These are phyloP conservation scores for Blastobotrys malaysiensis DNA, from an alignment of 1,139 yeast species.

Conservation along the genomic window DNA sequence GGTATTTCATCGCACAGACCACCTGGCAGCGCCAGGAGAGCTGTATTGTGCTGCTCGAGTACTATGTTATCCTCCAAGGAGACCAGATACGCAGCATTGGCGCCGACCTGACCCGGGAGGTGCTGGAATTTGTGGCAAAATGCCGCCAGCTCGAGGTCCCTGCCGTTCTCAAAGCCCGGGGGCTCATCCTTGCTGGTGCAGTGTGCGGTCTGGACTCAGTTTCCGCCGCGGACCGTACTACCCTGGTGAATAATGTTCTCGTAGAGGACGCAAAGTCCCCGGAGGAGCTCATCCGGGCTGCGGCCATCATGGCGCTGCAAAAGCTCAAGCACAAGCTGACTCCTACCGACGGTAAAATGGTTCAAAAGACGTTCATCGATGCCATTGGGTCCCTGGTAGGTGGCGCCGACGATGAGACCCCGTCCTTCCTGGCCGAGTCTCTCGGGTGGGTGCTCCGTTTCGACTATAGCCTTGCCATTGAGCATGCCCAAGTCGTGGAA, in stretches of 20 bases:
- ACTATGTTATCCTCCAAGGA: not conserved
- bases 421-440: conserved; percentile 70
- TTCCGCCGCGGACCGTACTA: not conserved
- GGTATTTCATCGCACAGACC: not conserved
- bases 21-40: not conserved
- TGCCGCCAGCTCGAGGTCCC: not conserved
- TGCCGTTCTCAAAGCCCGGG: not conserved
- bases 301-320: not conserved
- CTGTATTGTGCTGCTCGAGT: not conserved
- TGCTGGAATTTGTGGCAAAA: not conserved
- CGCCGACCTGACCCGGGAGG: not conserved
- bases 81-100: not conserved
- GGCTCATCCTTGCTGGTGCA: not conserved
- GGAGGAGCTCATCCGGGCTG: not conserved
- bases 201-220: not conserved
- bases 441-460: conserved; percentile 50
- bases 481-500: conserved; percentile 43
- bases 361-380: conserved; percentile 30
- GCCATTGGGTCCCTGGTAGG: conserved; percentile 45
- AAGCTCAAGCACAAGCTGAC: not conserved
- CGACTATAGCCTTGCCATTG: conserved; percentile 37
- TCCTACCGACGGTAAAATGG: conserved; percentile 7
- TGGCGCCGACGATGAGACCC: conserved; percentile 76
- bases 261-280: not conserved
- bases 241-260: not conserved